A percentile compares a stretch with the other conserved stretches of the same genome.
Evolutionary conservation across 1,139 yeast species (phyloP).

Genomic region (Sugiyamaella novakii): DNA sequence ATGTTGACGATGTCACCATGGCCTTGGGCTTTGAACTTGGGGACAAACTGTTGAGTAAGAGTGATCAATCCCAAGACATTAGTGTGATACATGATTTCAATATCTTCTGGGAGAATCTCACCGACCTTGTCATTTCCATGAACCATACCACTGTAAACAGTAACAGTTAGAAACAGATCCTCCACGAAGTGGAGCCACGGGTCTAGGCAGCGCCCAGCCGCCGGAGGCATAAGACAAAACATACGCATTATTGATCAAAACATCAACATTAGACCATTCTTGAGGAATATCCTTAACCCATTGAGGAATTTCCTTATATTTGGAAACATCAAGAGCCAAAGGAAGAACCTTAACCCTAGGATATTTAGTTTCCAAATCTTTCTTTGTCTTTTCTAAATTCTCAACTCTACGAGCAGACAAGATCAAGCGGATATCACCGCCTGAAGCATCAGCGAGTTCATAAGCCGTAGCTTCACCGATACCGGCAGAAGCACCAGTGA

Average conservation of each 20-base stretch:
- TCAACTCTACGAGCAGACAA: constrained; percentile 72
- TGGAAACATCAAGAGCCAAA: constrained; percentile 62
- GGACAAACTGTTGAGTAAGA: constrained; percentile 63
- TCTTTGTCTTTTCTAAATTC: constrained; percentile 47
- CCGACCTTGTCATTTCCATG: constrained; percentile 70
- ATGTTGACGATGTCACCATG: constrained; percentile 78
- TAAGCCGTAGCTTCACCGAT: constrained; percentile 78
- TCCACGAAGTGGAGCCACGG: no score
- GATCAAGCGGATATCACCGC: constrained; percentile 65
- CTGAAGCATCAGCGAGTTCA: constrained; percentile 69
- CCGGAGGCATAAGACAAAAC: no score
- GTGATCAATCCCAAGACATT: constrained; percentile 72
- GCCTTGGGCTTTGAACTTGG: constrained; percentile 59
- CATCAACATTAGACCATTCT: constrained; percentile 45
- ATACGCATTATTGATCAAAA: constrained; percentile 72
- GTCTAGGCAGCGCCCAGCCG: no score
- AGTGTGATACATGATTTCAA: constrained; percentile 66
- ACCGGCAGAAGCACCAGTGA: constrained; percentile 80
- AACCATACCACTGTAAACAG: constrained; percentile 58
- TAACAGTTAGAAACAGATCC: not conserved
- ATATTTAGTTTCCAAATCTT: constrained; percentile 49
- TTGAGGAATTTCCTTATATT: constrained; percentile 52
- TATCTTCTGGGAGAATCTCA: constrained; percentile 53
- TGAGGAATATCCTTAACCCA: constrained; percentile 51
- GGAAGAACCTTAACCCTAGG: constrained; percentile 51